These are phyloP conservation scores for Cylindrodendrum hubeiense DNA, from an alignment of 2,329 filamentous ascomycete species.

Conservation along the genomic window DNA sequence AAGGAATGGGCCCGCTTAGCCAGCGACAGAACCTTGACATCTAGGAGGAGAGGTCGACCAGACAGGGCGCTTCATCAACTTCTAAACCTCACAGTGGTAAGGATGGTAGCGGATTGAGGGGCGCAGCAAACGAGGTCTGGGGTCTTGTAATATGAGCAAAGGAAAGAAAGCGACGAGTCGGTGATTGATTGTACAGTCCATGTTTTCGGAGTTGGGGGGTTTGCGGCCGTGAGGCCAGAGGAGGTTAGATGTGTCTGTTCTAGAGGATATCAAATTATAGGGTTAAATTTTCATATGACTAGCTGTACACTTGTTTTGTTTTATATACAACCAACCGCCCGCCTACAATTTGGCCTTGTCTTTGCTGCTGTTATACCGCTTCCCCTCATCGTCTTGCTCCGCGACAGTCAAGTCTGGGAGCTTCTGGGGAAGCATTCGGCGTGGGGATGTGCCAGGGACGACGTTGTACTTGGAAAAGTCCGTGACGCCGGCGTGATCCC, in stretches of 20 bases:
- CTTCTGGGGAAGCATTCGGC: constrained; percentile 81
- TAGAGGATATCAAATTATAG: constrained; percentile 38
- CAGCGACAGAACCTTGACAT: constrained; percentile 48
- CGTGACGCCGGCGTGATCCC: constrained; percentile 69
- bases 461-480: constrained; percentile 82
- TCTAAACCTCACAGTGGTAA: background rate
- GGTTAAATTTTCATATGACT: constrained; percentile 23
- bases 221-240: constrained; percentile 29
- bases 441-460: constrained; percentile 71
- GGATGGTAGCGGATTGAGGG: background rate
- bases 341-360: constrained; percentile 54
- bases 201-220: constrained; percentile 38
- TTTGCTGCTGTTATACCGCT: constrained; percentile 73
- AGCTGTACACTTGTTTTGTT: constrained; percentile 35
- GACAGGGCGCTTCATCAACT: background rate
- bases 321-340: constrained; percentile 15
- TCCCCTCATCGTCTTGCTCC: constrained; percentile 86
- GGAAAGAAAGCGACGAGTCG: constrained; percentile 20
- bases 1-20: constrained; percentile 59
- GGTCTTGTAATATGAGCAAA: constrained; percentile 22
- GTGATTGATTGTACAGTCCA: constrained; percentile 32
- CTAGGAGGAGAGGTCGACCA: constrained; percentile 6
- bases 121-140: background rate
- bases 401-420: constrained; percentile 79
- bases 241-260: constrained; percentile 39